Base-by-base conservation (phyloP, 176 grass and related monocot species). In the Aegilops sharonensis region DNA sequence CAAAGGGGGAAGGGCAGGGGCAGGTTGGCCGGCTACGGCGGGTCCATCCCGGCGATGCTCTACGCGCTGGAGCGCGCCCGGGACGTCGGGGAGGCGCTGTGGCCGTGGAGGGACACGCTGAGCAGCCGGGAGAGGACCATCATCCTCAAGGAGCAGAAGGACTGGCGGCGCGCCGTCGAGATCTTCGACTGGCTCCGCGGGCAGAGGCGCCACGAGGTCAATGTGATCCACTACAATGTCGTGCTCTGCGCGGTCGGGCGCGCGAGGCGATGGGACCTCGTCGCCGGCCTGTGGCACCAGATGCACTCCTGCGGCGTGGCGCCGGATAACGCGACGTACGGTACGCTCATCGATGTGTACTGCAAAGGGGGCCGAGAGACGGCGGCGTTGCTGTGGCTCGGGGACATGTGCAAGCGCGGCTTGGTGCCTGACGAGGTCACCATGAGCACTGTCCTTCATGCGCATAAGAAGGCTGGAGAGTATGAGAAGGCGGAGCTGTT, bases 211-310 rank as follows among this genome's bases (percentile, higher is more conserved):
- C 83, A 92, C 17, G 91, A 89, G 45, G 32, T 98, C 72, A 98
- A 98, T 82, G 86, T 92, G 30, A 95, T 98, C 84, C 93, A 95
- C 78, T 98, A 94, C 75, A 98, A 98, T 86, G 86, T 98, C 4
- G 20, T 98, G 70, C 86, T 98, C 29, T 84, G 47, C 31, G 65
- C 82, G 9, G 80, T 88, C 29, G 89, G 96, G 40, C 71, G 64
- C 45, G 93, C 86, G 9, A 83, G 87, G 88, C 89, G 77, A 31
- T 95, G 93, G 89, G 82, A 92, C 75, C 88, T 95, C 52, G 88
- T 91, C 84, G 21, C 60, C 15, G 59, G 73, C 64, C 70, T 98
- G 17, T 98, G 93, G 93, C 75, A 21, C 4, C 90, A 98, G 61
- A 98, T 98, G 96, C 77, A 91, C 40, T 89, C 67, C 68, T 64